Conservation (phyloP, 2,329 filamentous ascomycete genomes). For the Chlorencoelia australis region DNA sequence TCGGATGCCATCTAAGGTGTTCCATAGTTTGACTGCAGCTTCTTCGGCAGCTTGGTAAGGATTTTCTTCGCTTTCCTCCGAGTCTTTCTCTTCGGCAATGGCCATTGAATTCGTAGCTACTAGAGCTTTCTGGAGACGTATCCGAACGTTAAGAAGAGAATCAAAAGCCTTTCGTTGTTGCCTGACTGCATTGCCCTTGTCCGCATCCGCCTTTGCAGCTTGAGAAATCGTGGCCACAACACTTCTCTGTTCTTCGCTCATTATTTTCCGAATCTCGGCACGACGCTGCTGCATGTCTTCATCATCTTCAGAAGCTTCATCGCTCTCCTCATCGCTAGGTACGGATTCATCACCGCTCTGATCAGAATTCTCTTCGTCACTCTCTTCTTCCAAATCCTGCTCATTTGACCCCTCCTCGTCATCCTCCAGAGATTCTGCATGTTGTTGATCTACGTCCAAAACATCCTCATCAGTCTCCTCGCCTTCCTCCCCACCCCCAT, state of each 20-base stretch:
- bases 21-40: conserved; percentile 77
- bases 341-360: conserved; percentile 26
- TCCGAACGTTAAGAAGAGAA: conserved; percentile 76
- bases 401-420: conserved; percentile 21
- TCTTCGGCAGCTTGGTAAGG: conserved; percentile 70
- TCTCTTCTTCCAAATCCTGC: conserved; percentile 18
- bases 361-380: conserved; percentile 23
- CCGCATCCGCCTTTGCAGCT: conserved; percentile 64
- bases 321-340: conserved; percentile 23
- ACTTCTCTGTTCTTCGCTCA: conserved; percentile 56
- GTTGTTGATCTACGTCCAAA: conserved; percentile 23
- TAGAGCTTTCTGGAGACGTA: conserved; percentile 86
- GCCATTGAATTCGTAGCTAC: conserved; percentile 69
- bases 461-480: conserved; percentile 27
- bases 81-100: conserved; percentile 33
- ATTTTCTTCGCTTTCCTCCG: conserved; percentile 30
- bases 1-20: conserved; percentile 63
- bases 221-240: conserved; percentile 50
- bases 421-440: conserved; percentile 28
- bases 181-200: conserved; percentile 80
- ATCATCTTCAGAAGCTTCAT: conserved; percentile 18
- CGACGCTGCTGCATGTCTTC: conserved; percentile 32
- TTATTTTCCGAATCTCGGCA: conserved; percentile 54
- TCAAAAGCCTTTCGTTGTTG: conserved; percentile 81
- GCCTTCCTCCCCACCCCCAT: conserved; percentile 18